A percentile compares a stretch with the other conserved stretches of the same genome.
Evolutionary conservation across 257 asterid species (phyloP).

Genomic region (Solanum sejunctum): DNA sequence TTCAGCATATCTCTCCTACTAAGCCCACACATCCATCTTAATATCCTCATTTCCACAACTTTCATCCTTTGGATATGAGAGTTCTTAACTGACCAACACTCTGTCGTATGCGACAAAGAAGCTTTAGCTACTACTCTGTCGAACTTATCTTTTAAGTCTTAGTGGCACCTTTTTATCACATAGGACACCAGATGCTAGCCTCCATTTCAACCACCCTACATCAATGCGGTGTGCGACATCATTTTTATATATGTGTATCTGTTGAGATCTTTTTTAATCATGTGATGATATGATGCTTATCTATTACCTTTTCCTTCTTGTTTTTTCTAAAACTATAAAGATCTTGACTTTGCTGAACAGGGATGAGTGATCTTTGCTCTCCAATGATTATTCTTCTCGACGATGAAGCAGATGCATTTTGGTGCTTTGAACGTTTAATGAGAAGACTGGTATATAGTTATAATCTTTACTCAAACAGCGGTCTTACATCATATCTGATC

Average conservation of each 20-base stretch:
- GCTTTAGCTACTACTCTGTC: background rate
- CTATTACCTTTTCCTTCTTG: background rate
- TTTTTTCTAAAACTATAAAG: background rate
- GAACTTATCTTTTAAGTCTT: too few species aligned
- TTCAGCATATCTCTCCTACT: background rate
- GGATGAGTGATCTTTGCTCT: slow-evolving; percentile 98
- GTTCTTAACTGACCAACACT: background rate
- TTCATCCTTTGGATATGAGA: background rate
- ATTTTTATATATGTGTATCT: background rate
- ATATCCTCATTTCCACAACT: background rate
- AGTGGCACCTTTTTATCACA: background rate
- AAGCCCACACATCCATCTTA: background rate
- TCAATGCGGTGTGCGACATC: background rate
- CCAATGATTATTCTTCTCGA: slow-evolving; percentile 92
- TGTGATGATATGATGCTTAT: background rate
- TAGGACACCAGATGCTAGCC: background rate
- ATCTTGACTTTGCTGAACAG: slow-evolving; percentile 31
- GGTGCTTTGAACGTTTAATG: slow-evolving; percentile 97
- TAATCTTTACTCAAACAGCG: background rate
- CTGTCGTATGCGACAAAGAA: background rate
- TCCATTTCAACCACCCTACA: background rate
- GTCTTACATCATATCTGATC: background rate
- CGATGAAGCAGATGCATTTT: slow-evolving; percentile 90
- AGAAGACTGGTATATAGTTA: slow-evolving; percentile 53
- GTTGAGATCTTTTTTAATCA: background rate